These are phyloP conservation scores for Elsinoe necatrix DNA, from an alignment of 2,329 filamentous ascomycete genomes.

Conservation along the genomic window DNA sequence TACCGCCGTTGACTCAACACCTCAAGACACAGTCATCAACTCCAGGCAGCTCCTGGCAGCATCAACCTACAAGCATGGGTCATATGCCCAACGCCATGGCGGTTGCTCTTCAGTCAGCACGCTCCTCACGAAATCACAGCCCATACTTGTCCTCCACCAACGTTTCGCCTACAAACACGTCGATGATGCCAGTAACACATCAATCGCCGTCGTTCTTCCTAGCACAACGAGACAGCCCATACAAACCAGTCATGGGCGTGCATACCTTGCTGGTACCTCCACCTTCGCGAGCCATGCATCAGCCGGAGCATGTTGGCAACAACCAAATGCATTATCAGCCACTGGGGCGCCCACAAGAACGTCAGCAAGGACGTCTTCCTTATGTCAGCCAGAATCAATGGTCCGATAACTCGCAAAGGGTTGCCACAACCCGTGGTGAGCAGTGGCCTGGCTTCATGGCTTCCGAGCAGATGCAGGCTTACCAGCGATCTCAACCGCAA, in stretches of 20 bases:
- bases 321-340: constrained; percentile 46
- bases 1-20: constrained; percentile 56
- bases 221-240: constrained; percentile 81
- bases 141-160: constrained; percentile 46
- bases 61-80: constrained; percentile 9
- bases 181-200: constrained; percentile 46
- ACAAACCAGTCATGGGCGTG: constrained; percentile 80
- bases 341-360: constrained; percentile 39
- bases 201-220: constrained; percentile 83
- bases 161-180: constrained; percentile 63
- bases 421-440: constrained; percentile 27
- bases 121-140: constrained; percentile 42
- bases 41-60: constrained; percentile 50
- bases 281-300: constrained; percentile 66
- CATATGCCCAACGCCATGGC: constrained; percentile 1
- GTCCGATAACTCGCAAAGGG: constrained; percentile 26
- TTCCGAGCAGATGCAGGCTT: neutral
- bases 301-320: constrained; percentile 35
- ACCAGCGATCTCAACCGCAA: neutral
- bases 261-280: constrained; percentile 87
- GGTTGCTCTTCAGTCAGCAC: constrained; percentile 22
- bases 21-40: constrained; percentile 62
- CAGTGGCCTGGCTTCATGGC: constrained; percentile 25
- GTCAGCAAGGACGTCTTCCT: constrained; percentile 38
- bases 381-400: constrained; percentile 31